These are phyloP conservation scores for Niebla homalea DNA, from an alignment of 495 filamentous ascomycete genomes.

Conservation along the genomic window DNA sequence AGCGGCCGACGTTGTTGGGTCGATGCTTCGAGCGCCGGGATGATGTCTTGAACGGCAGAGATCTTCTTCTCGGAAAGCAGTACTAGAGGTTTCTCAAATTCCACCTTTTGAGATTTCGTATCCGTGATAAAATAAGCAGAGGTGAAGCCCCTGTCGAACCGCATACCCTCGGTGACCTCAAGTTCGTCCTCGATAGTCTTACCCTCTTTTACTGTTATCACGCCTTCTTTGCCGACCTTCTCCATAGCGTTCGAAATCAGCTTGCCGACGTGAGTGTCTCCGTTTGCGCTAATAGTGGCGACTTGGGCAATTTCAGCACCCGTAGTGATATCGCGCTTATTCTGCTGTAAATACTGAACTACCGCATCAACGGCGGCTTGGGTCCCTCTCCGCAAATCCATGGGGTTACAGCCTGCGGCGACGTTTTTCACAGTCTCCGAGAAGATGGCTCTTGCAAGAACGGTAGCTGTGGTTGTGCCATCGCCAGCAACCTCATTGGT, in stretches of 20 bases:
- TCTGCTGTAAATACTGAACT: constrained; percentile 80
- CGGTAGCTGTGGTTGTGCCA: constrained; percentile 93
- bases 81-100: constrained; percentile 98
- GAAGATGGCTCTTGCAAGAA: constrained; percentile 96
- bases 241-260: constrained; percentile 97
- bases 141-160: constrained; percentile 95
- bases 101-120: constrained; percentile 93
- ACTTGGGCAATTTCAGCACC: constrained; percentile 96
- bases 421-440: constrained; percentile 99
- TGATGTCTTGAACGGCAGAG: constrained; percentile 94
- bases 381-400: constrained; percentile 93
- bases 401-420: constrained; percentile 97
- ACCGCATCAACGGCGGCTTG: constrained; percentile 93
- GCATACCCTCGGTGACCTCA: constrained; percentile 98
- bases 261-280: constrained; percentile 88
- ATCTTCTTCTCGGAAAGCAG: constrained; percentile 99
- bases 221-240: constrained; percentile 99
- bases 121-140: constrained; percentile 99
- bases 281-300: constrained; percentile 94
- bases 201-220: constrained; percentile 98
- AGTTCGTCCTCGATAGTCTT: constrained; percentile 98
- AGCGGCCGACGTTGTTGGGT: constrained; percentile 90
- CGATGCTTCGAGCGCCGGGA: constrained; percentile 92
- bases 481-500: constrained; percentile 98
- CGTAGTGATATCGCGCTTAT: constrained; percentile 95